These are phyloP conservation scores for Apiotrichum domesticum DNA, from an alignment of 1,284 basidiomycete genomes.

Conservation along the genomic window DNA sequence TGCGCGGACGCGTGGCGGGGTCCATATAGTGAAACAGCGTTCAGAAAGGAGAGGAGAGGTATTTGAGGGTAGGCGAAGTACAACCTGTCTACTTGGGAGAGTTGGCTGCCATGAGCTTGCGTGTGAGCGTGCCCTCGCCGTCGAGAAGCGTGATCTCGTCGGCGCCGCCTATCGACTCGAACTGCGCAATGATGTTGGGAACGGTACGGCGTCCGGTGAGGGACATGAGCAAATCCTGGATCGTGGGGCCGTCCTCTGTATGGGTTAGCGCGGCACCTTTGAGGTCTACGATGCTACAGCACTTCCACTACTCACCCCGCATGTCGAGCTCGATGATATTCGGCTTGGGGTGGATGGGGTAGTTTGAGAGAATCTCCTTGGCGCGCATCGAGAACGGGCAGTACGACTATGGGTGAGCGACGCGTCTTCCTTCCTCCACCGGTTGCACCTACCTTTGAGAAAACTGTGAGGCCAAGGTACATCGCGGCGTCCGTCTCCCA, in stretches of 20 bases:
- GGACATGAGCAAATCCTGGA: constrained; percentile 38
- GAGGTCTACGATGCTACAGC: neutral
- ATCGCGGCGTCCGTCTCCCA: constrained; percentile 36
- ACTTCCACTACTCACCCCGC: constrained; percentile 32
- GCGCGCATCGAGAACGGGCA: constrained; percentile 46
- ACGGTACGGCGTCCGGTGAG: constrained; percentile 45
- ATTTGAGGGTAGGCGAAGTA: too few species aligned
- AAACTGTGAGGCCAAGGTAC: constrained; percentile 35
- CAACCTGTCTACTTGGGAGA: too few species aligned
- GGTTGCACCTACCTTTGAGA: constrained; percentile 39
- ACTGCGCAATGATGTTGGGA: constrained; percentile 47
- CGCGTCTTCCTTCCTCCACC: neutral
- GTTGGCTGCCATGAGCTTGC: neutral
- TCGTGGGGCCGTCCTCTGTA: constrained; percentile 33
- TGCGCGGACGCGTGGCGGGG: too few species aligned
- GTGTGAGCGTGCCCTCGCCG: constrained; percentile 38
- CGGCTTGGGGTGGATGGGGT: constrained; percentile 34
- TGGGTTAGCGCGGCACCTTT: neutral
- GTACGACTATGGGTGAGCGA: constrained; percentile 27
- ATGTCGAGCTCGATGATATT: constrained; percentile 46
- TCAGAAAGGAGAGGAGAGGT: too few species aligned
- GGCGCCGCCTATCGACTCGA: constrained; percentile 41
- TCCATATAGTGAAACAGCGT: too few species aligned
- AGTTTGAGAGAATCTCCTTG: constrained; percentile 37
- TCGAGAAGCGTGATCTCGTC: constrained; percentile 44